Conservation (phyloP, 257 asterid species). For the Solanum tacnaense region DNA sequence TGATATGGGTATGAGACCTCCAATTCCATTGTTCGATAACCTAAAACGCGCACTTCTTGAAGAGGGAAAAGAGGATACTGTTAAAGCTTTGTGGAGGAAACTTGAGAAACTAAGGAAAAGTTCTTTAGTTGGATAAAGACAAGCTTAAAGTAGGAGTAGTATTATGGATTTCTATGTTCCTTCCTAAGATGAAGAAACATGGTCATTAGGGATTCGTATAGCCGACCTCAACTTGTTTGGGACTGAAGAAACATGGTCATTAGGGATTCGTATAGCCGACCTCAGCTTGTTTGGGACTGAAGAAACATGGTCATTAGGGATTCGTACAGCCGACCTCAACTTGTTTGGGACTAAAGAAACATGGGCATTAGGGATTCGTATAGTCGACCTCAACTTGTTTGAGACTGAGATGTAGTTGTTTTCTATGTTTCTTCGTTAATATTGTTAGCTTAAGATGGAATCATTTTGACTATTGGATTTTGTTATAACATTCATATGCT, state of each 20-base stretch:
- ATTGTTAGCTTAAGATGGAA: not conserved
- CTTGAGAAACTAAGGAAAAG: constrained; percentile 41
- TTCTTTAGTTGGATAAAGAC: constrained; percentile 28
- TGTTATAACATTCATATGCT: not conserved
- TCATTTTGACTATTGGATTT: not conserved
- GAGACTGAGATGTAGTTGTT: not conserved
- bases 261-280: too few species aligned
- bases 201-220: too few species aligned
- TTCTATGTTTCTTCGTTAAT: not conserved
- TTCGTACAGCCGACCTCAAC: too few species aligned
- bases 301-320: too few species aligned
- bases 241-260: too few species aligned
- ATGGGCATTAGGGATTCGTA: too few species aligned
- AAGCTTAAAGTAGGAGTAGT: not conserved
- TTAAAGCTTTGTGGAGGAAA: constrained; percentile 25
- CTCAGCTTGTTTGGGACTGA: not conserved
- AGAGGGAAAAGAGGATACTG: constrained; percentile 47
- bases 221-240: too few species aligned
- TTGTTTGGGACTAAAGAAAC: too few species aligned
- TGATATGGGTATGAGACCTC: constrained; percentile 78
- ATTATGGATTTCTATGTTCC: too few species aligned
- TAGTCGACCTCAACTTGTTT: not conserved
- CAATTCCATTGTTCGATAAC: constrained; percentile 42
- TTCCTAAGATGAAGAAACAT: too few species aligned
- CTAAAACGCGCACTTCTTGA: constrained; percentile 48